A percentile compares a stretch with the other conserved stretches of the same genome.
Evolutionary conservation across 106 monocot species (phyloP).

Genomic region (Dendrobium huoshanense): DNA sequence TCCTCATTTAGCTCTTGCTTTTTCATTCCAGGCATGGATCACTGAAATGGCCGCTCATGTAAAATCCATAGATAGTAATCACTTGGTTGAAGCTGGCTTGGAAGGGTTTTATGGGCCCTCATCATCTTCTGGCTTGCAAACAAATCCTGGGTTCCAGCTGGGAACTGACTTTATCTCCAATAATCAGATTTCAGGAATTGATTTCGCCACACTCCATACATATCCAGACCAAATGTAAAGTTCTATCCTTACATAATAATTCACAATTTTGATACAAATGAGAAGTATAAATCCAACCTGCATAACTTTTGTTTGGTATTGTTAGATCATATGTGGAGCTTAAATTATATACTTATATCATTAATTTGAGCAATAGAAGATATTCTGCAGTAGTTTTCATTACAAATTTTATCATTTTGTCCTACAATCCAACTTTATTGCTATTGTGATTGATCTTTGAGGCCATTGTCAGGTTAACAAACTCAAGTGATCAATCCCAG

Average conservation of each 20-base stretch:
- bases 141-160: constrained; percentile 39
- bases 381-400: no score
- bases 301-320: no score
- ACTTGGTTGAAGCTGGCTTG: constrained; percentile 69
- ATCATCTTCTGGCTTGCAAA: constrained; percentile 10
- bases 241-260: no score
- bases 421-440: neutral
- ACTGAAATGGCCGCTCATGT: constrained; percentile 78
- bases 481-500: constrained; percentile 41
- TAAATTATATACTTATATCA: no score
- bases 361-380: no score
- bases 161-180: constrained; percentile 85
- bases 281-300: no score
- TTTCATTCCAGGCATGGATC: constrained; percentile 47
- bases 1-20: neutral
- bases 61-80: constrained; percentile 73
- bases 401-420: neutral
- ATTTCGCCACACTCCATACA: constrained; percentile 82
- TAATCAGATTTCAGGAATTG: constrained; percentile 64
- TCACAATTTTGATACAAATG: no score
- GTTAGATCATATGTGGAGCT: no score
- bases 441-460: neutral
- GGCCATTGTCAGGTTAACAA: constrained; percentile 43
- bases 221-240: constrained; percentile 82
- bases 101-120: constrained; percentile 63